Conservation (phyloP, 306 rosid species). For the Corylus americana region DNA sequence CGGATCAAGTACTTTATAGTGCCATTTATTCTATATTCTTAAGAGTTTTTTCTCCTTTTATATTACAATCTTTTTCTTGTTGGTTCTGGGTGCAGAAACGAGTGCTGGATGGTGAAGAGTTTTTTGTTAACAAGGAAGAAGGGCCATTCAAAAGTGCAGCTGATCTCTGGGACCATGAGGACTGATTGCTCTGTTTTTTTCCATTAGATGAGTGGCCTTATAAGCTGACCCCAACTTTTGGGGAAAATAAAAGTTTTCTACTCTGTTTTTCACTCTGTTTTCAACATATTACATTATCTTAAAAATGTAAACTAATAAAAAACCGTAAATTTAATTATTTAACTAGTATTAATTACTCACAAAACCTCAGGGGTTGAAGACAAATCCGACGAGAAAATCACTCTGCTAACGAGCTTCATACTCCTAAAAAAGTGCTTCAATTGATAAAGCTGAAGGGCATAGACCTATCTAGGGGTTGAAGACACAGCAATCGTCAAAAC, state of each 20-base stretch:
- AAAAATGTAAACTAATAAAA: too few species aligned
- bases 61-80: too few species aligned
- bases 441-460: slow-evolving; percentile 18
- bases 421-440: slow-evolving; percentile 9
- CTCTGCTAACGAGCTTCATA: not conserved
- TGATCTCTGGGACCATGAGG: slow-evolving; percentile 25
- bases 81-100: slow-evolving; percentile 29
- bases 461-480: not conserved
- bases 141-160: slow-evolving; percentile 41
- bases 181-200: not conserved
- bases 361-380: not conserved
- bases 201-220: not conserved
- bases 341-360: too few species aligned
- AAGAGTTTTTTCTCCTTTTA: too few species aligned
- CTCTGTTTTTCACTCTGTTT: too few species aligned
- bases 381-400: not conserved
- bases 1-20: slow-evolving; percentile 31
- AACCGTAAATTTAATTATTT: too few species aligned
- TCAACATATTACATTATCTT: too few species aligned
- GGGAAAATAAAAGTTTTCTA: not conserved
- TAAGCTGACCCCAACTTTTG: not conserved
- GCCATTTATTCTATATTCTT: not conserved
- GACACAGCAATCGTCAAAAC: slow-evolving; percentile 40
- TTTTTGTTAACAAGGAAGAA: slow-evolving; percentile 39
- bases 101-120: slow-evolving; percentile 44